These are phyloP conservation scores for Cubamyces lactineus DNA, from an alignment of 768 basidiomycete species.

Conservation along the genomic window DNA sequence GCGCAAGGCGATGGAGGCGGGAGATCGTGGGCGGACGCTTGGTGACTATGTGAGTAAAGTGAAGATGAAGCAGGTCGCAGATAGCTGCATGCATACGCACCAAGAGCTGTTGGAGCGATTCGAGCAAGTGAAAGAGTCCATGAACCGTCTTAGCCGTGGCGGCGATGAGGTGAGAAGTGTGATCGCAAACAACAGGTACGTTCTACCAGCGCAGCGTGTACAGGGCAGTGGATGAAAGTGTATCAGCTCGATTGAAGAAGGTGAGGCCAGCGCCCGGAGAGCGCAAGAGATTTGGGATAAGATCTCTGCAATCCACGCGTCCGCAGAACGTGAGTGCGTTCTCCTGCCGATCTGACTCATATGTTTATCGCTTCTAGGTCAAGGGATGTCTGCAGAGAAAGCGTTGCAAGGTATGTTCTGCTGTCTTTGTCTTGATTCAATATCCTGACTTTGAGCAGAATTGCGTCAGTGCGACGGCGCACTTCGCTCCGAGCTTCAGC, in stretches of 20 bases:
- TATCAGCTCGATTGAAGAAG: constrained; percentile 61
- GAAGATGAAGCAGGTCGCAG: constrained; percentile 82
- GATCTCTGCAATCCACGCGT: constrained; percentile 52
- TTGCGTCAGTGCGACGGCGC: constrained; percentile 63
- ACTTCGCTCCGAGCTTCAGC: constrained; percentile 63
- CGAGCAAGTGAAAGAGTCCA: constrained; percentile 53
- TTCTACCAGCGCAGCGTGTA: neutral
- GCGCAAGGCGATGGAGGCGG: constrained; percentile 71
- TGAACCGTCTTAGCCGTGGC: constrained; percentile 57
- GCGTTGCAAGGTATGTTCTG: constrained; percentile 18
- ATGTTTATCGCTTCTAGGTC: constrained; percentile 3
- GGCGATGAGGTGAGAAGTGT: constrained; percentile 59
- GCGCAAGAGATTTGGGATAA: constrained; percentile 64
- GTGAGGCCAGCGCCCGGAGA: constrained; percentile 54
- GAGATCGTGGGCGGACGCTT: constrained; percentile 67
- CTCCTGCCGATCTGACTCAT: constrained; percentile 34
- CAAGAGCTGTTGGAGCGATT: constrained; percentile 64
- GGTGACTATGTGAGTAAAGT: constrained; percentile 80
- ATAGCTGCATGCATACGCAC: constrained; percentile 69
- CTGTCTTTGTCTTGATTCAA: no score
- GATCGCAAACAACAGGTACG: constrained; percentile 52
- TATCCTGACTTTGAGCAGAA: constrained; percentile 38
- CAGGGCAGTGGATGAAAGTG: neutral
- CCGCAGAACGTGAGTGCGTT: constrained; percentile 51
- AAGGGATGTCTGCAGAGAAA: constrained; percentile 18